phyloP scores from a whole-genome alignment of 306 rosid species.

The Echinosophora koreensis region DNA sequence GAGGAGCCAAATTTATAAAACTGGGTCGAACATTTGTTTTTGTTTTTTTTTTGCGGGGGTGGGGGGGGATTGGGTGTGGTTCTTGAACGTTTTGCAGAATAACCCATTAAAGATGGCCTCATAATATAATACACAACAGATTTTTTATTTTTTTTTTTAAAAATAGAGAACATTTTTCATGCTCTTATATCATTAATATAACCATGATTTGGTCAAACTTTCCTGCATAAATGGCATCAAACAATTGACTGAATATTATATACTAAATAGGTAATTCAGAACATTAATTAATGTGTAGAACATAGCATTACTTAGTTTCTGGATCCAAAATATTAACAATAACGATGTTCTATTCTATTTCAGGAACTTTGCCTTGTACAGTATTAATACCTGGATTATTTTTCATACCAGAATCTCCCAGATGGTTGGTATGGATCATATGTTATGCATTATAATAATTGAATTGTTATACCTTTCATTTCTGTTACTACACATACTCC shows the following conservation, averaged over 20 bases:
- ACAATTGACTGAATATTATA: background rate
- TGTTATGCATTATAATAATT: constrained; percentile 26
- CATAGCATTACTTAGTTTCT: constrained; percentile 31
- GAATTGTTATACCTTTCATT: constrained; percentile 27
- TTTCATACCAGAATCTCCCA: constrained; percentile 90
- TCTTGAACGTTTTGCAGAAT: background rate
- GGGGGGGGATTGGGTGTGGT: background rate
- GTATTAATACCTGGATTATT: constrained; percentile 79
- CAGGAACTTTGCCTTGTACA: constrained; percentile 90
- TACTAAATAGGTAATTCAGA: constrained; percentile 16
- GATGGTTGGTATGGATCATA: constrained; percentile 85
- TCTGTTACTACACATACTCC: constrained; percentile 23
- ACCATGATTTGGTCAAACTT: background rate
- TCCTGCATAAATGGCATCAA: constrained; percentile 6
- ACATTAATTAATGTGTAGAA: constrained; percentile 29
- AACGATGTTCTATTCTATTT: constrained; percentile 36
- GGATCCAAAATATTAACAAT: constrained; percentile 6
- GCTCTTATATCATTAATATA: background rate
- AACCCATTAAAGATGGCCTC: background rate
- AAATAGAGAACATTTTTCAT: background rate
- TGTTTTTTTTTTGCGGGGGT: no score
- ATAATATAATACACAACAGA: background rate
- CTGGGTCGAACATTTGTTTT: no score
- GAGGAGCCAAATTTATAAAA: no score
- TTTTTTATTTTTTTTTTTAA: no score